Percentiles rank a stretch among this genome's conserved stretches.
Evolutionary conservation across 1,284 basidiomycete species (phyloP).

Genomic region (Meripilus lineatus): DNA sequence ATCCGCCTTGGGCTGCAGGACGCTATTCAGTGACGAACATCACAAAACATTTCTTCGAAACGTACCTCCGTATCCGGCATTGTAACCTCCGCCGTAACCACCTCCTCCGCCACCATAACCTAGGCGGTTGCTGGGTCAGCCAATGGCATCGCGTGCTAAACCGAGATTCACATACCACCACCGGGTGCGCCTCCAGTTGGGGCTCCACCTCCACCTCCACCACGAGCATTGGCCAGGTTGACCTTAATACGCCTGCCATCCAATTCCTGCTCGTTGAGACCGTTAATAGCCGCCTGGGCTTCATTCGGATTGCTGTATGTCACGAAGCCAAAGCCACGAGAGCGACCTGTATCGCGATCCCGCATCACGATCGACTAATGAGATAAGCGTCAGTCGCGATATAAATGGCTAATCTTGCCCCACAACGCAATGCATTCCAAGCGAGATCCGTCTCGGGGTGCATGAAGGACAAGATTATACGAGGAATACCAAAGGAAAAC

Average conservation of each 20-base stretch:
- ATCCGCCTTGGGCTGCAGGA: no score
- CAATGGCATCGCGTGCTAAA: not conserved
- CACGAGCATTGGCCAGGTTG: slow-evolving; percentile 89
- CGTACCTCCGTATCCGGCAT: slow-evolving; percentile 22
- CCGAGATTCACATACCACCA: not conserved
- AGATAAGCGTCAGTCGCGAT: slow-evolving; percentile 21
- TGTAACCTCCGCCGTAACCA: slow-evolving; percentile 29
- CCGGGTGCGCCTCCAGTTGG: slow-evolving; percentile 17
- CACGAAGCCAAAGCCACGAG: slow-evolving; percentile 96
- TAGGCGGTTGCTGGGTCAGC: no score
- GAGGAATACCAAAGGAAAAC: slow-evolving; percentile 23
- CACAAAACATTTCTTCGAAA: no score
- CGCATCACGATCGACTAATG: slow-evolving; percentile 91
- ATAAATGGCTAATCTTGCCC: slow-evolving; percentile 7
- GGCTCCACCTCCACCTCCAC: slow-evolving; percentile 48
- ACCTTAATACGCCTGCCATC: slow-evolving; percentile 93
- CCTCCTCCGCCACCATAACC: slow-evolving; percentile 28
- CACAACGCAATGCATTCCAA: slow-evolving; percentile 1
- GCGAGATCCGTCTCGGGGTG: slow-evolving; percentile 6
- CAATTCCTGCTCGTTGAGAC: slow-evolving; percentile 88
- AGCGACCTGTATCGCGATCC: slow-evolving; percentile 94
- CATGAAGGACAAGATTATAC: slow-evolving; percentile 1
- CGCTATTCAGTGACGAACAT: no score
- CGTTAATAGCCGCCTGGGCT: slow-evolving; percentile 76
- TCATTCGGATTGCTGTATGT: slow-evolving; percentile 63